Percentiles rank a stretch among this genome's conserved stretches.
Conservation (phyloP, 2,329 filamentous ascomycete species). For the Penicillium brasilianum region DNA sequence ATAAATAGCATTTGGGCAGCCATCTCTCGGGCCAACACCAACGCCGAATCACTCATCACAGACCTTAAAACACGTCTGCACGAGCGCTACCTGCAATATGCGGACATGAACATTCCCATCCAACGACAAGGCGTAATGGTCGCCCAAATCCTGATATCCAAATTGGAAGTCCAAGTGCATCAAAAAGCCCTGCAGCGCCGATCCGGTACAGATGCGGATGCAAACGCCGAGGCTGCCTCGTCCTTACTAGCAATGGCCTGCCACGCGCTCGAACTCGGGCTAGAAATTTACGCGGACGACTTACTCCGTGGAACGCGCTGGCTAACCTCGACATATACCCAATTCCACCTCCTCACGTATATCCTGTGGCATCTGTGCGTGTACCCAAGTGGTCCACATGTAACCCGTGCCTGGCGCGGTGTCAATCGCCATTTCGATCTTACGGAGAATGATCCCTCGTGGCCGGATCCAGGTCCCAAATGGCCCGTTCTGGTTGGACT, state of each 20-base stretch:
- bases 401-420: conserved; percentile 41
- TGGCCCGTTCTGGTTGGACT: conserved; percentile 30
- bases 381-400: conserved; percentile 38
- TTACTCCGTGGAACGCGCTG: conserved; percentile 47
- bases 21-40: conserved; percentile 4
- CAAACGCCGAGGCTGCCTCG: conserved; percentile 33
- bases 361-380: conserved; percentile 53
- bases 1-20: conserved; percentile 52
- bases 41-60: conserved; percentile 45
- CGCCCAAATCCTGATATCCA: conserved; percentile 38
- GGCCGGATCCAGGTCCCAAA: conserved; percentile 31
- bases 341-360: conserved; percentile 53
- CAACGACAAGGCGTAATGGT: conserved; percentile 41
- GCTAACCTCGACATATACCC: conserved; percentile 48
- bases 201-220: conserved; percentile 14
- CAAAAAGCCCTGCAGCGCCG: conserved; percentile 32
- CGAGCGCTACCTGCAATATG: conserved; percentile 55
- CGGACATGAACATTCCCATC: conserved; percentile 59
- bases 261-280: conserved; percentile 40
- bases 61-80: conserved; percentile 54
- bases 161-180: conserved; percentile 43
- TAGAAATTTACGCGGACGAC: conserved; percentile 43
- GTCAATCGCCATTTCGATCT: conserved; percentile 24
- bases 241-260: conserved; percentile 44
- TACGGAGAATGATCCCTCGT: conserved; percentile 22